Evolutionary conservation across 768 basidiomycete genomes (phyloP).

Genomic region (Myochromella boudieri): DNA sequence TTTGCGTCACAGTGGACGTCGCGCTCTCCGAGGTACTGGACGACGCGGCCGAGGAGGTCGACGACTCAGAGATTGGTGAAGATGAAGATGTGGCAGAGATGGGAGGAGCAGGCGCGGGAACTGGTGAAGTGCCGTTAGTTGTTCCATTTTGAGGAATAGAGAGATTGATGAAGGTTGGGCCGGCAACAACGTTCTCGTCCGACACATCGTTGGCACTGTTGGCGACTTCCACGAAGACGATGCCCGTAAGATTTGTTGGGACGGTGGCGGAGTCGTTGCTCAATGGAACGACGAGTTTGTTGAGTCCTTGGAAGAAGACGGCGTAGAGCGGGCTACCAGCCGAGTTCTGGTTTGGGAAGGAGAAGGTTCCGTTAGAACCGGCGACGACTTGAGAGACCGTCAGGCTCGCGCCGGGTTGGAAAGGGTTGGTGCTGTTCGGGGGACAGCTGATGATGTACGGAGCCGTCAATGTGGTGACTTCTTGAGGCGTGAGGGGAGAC

Average conservation of each 20-base stretch:
- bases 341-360: slow-evolving; percentile 19
- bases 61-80: no score
- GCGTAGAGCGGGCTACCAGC: slow-evolving; percentile 25
- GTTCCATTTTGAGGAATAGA: slow-evolving; percentile 6
- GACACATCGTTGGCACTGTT: slow-evolving; percentile 10
- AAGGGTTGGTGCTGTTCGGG: slow-evolving; percentile 39
- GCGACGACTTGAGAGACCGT: slow-evolving; percentile 24
- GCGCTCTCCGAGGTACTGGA: no score
- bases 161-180: slow-evolving; percentile 12
- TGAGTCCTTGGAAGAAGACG: slow-evolving; percentile 43
- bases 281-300: slow-evolving; percentile 14
- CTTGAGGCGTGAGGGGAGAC: slow-evolving; percentile 14
- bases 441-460: slow-evolving; percentile 49
- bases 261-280: slow-evolving; percentile 9
- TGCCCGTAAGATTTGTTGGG: slow-evolving; percentile 11
- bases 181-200: slow-evolving; percentile 11
- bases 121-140: background rate
- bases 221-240: slow-evolving; percentile 10
- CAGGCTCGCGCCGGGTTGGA: slow-evolving; percentile 43
- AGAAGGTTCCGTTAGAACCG: slow-evolving; percentile 27
- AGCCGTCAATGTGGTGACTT: slow-evolving; percentile 27
- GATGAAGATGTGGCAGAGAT: no score
- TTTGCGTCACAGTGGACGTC: background rate
- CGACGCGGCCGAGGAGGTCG: no score
- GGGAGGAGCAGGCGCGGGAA: background rate